These are phyloP conservation scores for Tulasnella sp. DNA, from an alignment of 768 basidiomycete species.

Conservation along the genomic window DNA sequence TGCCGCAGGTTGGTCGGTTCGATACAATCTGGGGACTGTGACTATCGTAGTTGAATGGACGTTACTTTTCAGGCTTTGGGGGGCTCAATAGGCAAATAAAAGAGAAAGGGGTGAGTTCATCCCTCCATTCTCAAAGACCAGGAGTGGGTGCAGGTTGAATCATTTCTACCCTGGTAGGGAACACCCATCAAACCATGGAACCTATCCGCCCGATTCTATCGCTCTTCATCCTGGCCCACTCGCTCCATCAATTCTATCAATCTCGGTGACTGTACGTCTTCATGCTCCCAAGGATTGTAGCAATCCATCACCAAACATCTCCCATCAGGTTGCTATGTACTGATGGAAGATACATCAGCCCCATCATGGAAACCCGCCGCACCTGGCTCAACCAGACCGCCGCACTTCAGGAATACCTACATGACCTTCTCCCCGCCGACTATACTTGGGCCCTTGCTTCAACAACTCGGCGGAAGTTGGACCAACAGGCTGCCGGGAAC, in stretches of 20 bases:
- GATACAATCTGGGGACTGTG: not conserved
- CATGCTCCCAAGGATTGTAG: not conserved
- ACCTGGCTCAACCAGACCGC: not conserved
- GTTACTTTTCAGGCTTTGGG: not conserved
- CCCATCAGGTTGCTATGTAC: not conserved
- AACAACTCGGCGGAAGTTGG: conserved; percentile 12
- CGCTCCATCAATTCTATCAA: conserved; percentile 8
- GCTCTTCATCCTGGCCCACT: conserved; percentile 2
- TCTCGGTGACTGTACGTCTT: not conserved
- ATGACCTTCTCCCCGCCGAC: conserved; percentile 9
- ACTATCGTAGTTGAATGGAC: not conserved
- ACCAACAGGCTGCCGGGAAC: conserved; percentile 5
- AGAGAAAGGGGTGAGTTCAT: not conserved
- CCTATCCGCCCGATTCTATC: conserved; percentile 9
- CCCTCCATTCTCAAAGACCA: no score
- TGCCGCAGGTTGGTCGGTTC: not conserved
- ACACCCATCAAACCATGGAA: not conserved
- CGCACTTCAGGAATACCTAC: conserved; percentile 5
- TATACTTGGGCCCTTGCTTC: not conserved
- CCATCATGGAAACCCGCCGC: not conserved
- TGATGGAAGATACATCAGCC: not conserved
- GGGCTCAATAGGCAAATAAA: conserved; percentile 2
- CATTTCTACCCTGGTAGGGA: not conserved
- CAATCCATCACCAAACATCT: no score
- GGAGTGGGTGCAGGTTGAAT: no score